Percentiles rank a stretch among this genome's conserved stretches.
Conservation (phyloP, 805 yeast genomes). For the Ogataea ramenticola region DNA sequence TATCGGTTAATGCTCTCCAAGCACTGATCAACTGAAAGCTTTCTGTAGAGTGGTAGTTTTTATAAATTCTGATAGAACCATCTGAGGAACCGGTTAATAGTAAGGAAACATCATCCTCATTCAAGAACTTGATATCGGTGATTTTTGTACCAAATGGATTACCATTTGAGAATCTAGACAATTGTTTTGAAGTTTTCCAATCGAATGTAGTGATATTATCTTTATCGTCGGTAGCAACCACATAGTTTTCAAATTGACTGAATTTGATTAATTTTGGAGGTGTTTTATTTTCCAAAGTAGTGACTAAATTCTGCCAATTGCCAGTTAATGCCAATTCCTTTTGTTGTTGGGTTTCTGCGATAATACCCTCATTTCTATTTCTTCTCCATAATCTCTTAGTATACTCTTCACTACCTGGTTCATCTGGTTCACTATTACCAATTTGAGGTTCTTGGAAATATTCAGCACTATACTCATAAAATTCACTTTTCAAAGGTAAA, state of each 20-base stretch:
- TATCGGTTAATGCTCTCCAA: slow-evolving; percentile 90
- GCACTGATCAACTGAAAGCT: slow-evolving; percentile 65
- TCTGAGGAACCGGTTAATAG: slow-evolving; percentile 86
- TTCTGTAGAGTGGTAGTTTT: slow-evolving; percentile 55
- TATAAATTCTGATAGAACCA: slow-evolving; percentile 85
- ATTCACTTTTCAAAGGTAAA: slow-evolving; percentile 53
- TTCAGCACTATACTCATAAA: slow-evolving; percentile 74
- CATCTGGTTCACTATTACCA: slow-evolving; percentile 77
- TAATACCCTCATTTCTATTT: slow-evolving; percentile 78
- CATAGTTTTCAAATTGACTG: slow-evolving; percentile 83
- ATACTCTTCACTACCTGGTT: slow-evolving; percentile 85
- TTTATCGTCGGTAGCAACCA: slow-evolving; percentile 75
- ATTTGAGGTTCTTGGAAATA: slow-evolving; percentile 96
- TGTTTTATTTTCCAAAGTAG: slow-evolving; percentile 59
- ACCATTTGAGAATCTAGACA: slow-evolving; percentile 70
- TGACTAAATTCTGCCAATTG: slow-evolving; percentile 66
- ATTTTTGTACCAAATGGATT: slow-evolving; percentile 85
- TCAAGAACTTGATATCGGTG: slow-evolving; percentile 77
- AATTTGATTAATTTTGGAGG: slow-evolving; percentile 76
- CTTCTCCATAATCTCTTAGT: slow-evolving; percentile 82
- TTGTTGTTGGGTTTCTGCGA: slow-evolving; percentile 85
- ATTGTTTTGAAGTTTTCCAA: slow-evolving; percentile 57
- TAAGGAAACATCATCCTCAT: slow-evolving; percentile 88
- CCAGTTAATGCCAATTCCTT: slow-evolving; percentile 78
- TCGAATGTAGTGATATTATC: slow-evolving; percentile 84